Conservation (phyloP, 2,329 filamentous ascomycete genomes). For the Fusarium scirpi region DNA sequence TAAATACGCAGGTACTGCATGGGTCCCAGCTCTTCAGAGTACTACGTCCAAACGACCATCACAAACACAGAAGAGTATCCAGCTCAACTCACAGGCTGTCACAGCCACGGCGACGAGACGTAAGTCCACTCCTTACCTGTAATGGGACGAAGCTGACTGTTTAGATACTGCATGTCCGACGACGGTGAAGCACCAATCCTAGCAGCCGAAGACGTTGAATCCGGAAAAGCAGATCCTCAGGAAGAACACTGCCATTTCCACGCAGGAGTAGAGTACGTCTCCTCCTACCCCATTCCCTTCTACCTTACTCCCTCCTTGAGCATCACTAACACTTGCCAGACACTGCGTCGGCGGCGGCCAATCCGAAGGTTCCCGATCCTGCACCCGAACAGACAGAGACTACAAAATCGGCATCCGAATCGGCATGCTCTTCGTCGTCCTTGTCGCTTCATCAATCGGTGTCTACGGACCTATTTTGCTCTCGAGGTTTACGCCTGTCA, state of each 20-base stretch:
- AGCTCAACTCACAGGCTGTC: conserved; percentile 72
- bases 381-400: conserved; percentile 60
- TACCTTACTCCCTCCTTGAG: too few relatives aligned
- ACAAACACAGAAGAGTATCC: conserved; percentile 69
- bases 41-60: conserved; percentile 58
- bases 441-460: conserved; percentile 74
- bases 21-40: conserved; percentile 55
- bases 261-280: conserved; percentile 75
- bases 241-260: conserved; percentile 75
- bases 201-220: conserved; percentile 26
- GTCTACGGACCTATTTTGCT: conserved; percentile 77
- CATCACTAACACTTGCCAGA: conserved; percentile 48
- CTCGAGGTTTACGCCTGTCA: conserved; percentile 65
- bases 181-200: conserved; percentile 40
- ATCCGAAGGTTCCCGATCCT: conserved; percentile 54
- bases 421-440: conserved; percentile 79
- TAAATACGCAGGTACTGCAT: conserved; percentile 50
- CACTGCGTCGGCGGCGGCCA: conserved; percentile 67
- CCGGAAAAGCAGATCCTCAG: conserved; percentile 33
- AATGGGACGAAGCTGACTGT: background rate
- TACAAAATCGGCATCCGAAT: conserved; percentile 78
- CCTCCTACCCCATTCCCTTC: too few relatives aligned
- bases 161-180: conserved; percentile 41
- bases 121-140: conserved; percentile 49
- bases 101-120: conserved; percentile 68